Base-by-base conservation (phyloP, 179 eudicot genomes). In the Beta corolliflora region DNA sequence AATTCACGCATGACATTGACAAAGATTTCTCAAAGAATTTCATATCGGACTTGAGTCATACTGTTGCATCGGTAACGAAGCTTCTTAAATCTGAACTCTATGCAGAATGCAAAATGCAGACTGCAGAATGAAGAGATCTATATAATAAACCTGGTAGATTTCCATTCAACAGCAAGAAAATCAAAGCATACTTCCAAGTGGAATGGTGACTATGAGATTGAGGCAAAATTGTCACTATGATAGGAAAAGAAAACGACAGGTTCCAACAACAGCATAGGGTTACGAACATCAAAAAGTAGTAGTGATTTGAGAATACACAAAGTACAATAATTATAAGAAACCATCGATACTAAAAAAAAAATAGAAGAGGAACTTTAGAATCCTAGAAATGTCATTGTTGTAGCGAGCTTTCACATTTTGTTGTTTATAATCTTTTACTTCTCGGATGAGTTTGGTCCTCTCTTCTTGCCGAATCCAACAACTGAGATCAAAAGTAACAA, bases 361-460 rank as follows among this genome's bases (percentile, higher is more conserved):
- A 31, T 31, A 31, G 36, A 25, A 64, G 25, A 64, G 7, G 15
- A 64, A 64, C 36, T 4, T 64, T 21, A 61, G 45, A 21, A 76
- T 59, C 71, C 79, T 76, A 63, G 66, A 19, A 44, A 61, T 29
- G 5, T 46, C 21, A 63, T 56, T 60, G n/a, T 14, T 46, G 67
- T 54, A 4, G 65, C 45, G 56, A 50, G 59, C 60, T 58, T 53
- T 67, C 83, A 72, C 53, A 50, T 67, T 52, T 60, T 50, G 52
- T 80, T 52, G 53, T 36, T n/a, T 31, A 31, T 69, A 53, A 21
- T 5, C 25, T 13, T 59, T 75, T 89, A 89, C 91, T 89, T 88
- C 90, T 89, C 90, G 0, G 91, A 89, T 63, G 91, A 89, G 89
- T 89, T 89, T 61, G 91, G 91, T 19, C 91, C 91, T 64, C 91